Conservation (phyloP, 352 stramenopile species). For the Phytophthora tubulina region DNA sequence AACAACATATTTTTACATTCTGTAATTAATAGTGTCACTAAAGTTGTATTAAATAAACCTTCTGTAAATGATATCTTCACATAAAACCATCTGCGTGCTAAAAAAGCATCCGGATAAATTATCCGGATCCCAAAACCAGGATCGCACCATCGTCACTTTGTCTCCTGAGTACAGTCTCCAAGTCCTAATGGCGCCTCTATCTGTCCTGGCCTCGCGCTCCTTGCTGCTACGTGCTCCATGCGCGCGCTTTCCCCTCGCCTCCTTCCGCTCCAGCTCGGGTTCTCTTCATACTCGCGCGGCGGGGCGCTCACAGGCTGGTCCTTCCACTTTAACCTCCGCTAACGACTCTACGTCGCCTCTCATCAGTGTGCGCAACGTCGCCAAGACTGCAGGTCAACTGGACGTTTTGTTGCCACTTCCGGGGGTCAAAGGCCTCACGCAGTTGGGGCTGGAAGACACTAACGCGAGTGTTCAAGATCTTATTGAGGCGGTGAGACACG, state of each 20-base stretch:
- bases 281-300: conserved; percentile 26
- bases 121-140: conserved; percentile 5
- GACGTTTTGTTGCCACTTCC: conserved; percentile 72
- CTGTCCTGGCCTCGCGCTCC: conserved; percentile 11
- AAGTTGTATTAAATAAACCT: too few species aligned
- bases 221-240: conserved; percentile 8
- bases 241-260: not conserved
- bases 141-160: conserved; percentile 18
- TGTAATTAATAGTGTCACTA: too few species aligned
- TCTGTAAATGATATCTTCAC: too few species aligned
- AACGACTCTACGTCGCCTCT: conserved; percentile 32
- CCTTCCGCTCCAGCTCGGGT: conserved; percentile 35
- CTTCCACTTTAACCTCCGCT: not conserved
- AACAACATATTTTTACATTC: not conserved
- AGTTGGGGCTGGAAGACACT: conserved; percentile 51
- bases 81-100: too few species aligned
- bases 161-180: conserved; percentile 4
- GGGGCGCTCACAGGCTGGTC: conserved; percentile 26
- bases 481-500: conserved; percentile 59
- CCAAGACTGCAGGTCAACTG: conserved; percentile 49
- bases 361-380: conserved; percentile 61
- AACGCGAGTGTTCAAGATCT: conserved; percentile 58
- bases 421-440: conserved; percentile 60
- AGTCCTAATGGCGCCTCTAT: conserved; percentile 12
- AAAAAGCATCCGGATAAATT: not conserved